Evolutionary conservation across 176 grass and related monocot species (phyloP), one percentile per base, ranked within the genome.

Genomic region (Tillandsia fasciculata): DNA sequence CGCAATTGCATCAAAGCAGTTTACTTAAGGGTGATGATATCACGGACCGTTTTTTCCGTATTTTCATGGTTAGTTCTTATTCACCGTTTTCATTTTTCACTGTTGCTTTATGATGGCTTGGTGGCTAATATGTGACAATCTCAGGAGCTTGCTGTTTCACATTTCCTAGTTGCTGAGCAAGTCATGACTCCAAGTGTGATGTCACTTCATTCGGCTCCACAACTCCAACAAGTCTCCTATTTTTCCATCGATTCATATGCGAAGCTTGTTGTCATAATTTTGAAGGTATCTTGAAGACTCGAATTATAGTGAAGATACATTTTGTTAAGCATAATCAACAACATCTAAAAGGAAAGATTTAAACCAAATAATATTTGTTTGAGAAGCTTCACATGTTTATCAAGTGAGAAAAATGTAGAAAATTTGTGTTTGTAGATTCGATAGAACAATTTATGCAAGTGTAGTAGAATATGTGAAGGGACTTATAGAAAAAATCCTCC

Each of bases 11-110:
- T 83, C 93, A 92, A 52, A 78, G 72, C 69, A 86, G 89, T 69
- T 82, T 96, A 59, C 81, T 96, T 42, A 89, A 85, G 74, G 88
- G 83, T n/a, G 88, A 96, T 87, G 93, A 96, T 76, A 74, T 87
- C 70, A 92, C 74, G 11, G 93, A 96, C 13, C 93, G 81, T 4
- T 96, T 96, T 67, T 96, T 92, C 77, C 70, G 78, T 77, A 61
- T 74, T 77, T 68, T 96, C 11, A 90, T 50, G 42, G 93, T 96
- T 78, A 75, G 58, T 78, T 9, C 59, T 61, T n/a, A 8, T 61
- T 59, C 13, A 15, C 2, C 9, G 6, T 17, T 61, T 23, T 20
- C 56, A 18, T 23, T 17, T 61, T 61, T 61, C 22, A 20, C 22
- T 61, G 15, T 22, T 8, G 18, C 9, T 61, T 61, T 8, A 18